Conservation (phyloP, 768 basidiomycete species). For the Boletus coccyginus region DNA sequence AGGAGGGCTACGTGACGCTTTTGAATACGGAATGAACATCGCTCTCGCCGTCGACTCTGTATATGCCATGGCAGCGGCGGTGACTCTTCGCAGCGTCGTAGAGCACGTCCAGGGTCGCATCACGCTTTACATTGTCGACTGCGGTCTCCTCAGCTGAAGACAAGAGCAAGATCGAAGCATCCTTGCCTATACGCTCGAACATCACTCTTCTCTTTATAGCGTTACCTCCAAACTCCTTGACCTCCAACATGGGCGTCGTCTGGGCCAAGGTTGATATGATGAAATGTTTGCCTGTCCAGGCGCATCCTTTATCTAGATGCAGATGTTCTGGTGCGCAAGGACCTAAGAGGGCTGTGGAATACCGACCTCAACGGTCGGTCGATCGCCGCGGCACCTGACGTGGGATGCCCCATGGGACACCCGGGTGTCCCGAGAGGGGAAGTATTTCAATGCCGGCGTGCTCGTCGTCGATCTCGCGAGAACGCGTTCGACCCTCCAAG, state of each 20-base stretch:
- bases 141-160: slow-evolving; percentile 40
- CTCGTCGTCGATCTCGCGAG: slow-evolving; percentile 48
- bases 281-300: slow-evolving; percentile 44
- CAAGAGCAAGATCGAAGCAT: slow-evolving; percentile 30
- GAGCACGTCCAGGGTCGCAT: slow-evolving; percentile 37
- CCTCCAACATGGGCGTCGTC: slow-evolving; percentile 26
- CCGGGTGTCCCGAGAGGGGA: slow-evolving; percentile 26
- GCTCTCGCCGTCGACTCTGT: slow-evolving; percentile 41
- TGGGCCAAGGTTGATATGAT: slow-evolving; percentile 56
- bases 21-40: slow-evolving; percentile 49
- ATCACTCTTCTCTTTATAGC: slow-evolving; percentile 44
- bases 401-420: slow-evolving; percentile 51
- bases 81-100: slow-evolving; percentile 43
- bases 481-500: slow-evolving; percentile 27
- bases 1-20: slow-evolving; percentile 13
- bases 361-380: slow-evolving; percentile 41
- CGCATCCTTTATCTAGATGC: slow-evolving; percentile 52
- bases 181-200: slow-evolving; percentile 26
- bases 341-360: slow-evolving; percentile 43
- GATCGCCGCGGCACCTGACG: slow-evolving; percentile 46
- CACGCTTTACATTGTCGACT: slow-evolving; percentile 50
- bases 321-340: slow-evolving; percentile 45
- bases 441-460: slow-evolving; percentile 50
- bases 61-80: slow-evolving; percentile 49
- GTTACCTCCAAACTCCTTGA: slow-evolving; percentile 32